Evolutionary conservation across 2,329 filamentous ascomycete species (phyloP).

Genomic region (Calcarisporium arbuscula): DNA sequence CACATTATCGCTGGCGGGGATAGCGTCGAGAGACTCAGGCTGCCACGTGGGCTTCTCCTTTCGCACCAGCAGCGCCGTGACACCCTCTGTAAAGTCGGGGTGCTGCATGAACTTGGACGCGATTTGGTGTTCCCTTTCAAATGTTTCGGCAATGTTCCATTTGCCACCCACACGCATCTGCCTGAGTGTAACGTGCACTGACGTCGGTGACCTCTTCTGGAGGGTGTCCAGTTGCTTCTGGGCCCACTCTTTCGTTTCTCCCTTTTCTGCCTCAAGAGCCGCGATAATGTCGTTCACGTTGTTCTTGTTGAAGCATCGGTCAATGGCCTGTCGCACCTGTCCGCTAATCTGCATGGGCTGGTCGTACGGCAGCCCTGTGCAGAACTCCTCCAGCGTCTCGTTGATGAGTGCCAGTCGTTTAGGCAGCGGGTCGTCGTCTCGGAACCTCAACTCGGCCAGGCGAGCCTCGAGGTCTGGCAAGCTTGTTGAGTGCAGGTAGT

Average conservation of each 20-base stretch:
- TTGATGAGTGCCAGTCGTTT: conserved; percentile 69
- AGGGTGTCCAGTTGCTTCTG: conserved; percentile 69
- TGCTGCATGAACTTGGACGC: conserved; percentile 84
- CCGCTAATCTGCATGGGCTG: conserved; percentile 63
- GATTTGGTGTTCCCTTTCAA: conserved; percentile 79
- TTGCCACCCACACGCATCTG: conserved; percentile 70
- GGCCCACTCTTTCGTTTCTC: conserved; percentile 65
- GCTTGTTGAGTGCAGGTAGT: conserved; percentile 89
- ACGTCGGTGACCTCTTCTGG: conserved; percentile 73
- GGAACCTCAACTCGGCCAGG: conserved; percentile 83
- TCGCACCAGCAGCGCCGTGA: conserved; percentile 71
- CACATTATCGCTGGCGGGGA: conserved; percentile 49
- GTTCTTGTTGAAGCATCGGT: conserved; percentile 69
- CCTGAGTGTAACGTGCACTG: conserved; percentile 74
- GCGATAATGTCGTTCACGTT: conserved; percentile 63
- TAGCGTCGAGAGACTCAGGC: conserved; percentile 64
- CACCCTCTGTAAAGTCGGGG: conserved; percentile 86
- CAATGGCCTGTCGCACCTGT: conserved; percentile 70
- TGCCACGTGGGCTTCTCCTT: conserved; percentile 70
- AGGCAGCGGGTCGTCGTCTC: conserved; percentile 60
- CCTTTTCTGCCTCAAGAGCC: conserved; percentile 52
- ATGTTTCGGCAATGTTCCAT: conserved; percentile 82
- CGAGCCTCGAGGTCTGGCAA: conserved; percentile 76
- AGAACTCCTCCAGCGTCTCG: conserved; percentile 85
- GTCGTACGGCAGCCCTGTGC: conserved; percentile 73